phyloP scores from a whole-genome alignment of 2,329 filamentous ascomycete species.

The Colletotrichum musae region DNA sequence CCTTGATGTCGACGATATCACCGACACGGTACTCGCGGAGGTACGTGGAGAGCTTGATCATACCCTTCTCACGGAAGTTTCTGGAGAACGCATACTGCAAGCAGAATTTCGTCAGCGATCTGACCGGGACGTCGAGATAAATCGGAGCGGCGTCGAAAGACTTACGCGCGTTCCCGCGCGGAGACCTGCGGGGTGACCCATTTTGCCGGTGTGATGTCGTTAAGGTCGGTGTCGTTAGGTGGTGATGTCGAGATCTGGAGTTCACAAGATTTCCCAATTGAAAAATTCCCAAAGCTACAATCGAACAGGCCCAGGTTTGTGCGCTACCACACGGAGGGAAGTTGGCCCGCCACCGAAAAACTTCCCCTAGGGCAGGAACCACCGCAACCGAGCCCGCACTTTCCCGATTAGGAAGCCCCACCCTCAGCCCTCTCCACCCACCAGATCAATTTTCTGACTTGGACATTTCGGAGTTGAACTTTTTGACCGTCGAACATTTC shows the following conservation, averaged over 20 bases:
- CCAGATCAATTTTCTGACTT: slow-evolving; percentile 7
- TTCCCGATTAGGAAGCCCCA: neutral
- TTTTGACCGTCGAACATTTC: slow-evolving; percentile 33
- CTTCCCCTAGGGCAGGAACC: neutral
- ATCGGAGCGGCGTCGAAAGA: slow-evolving; percentile 48
- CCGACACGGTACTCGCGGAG: slow-evolving; percentile 96
- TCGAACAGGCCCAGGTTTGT: slow-evolving; percentile 13
- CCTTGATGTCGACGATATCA: slow-evolving; percentile 99
- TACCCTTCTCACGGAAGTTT: slow-evolving; percentile 94
- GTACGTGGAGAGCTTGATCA: slow-evolving; percentile 95
- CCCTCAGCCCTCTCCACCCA: slow-evolving; percentile 9
- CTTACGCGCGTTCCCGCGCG: slow-evolving; percentile 87
- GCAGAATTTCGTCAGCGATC: slow-evolving; percentile 50
- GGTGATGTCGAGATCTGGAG: slow-evolving; percentile 27
- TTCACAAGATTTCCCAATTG: slow-evolving; percentile 22
- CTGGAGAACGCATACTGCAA: slow-evolving; percentile 90
- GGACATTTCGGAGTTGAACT: slow-evolving; percentile 6
- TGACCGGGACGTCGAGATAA: slow-evolving; percentile 21
- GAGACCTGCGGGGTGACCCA: slow-evolving; percentile 91
- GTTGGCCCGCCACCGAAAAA: slow-evolving; percentile 7
- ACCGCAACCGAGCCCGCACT: neutral
- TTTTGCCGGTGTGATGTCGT: slow-evolving; percentile 64
- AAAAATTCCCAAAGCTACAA: slow-evolving; percentile 14
- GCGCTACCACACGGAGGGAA: neutral
- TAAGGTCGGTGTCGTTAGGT: slow-evolving; percentile 40